A percentile compares a stretch with the other conserved stretches of the same genome.
Evolutionary conservation across 805 yeast species (phyloP).

Genomic region (Pichia heedii): DNA sequence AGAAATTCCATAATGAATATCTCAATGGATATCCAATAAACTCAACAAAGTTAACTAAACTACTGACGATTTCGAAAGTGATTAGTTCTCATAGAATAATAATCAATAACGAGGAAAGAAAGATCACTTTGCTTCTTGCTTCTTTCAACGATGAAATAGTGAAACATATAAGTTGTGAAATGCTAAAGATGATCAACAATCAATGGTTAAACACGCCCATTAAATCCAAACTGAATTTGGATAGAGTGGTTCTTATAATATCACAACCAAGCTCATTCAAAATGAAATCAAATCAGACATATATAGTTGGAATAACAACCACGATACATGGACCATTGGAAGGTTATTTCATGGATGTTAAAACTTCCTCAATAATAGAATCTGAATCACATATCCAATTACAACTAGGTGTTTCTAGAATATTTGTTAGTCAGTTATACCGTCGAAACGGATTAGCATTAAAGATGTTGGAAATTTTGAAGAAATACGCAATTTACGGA

Average conservation of each 20-base stretch:
- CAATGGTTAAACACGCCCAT: slow-evolving; percentile 3
- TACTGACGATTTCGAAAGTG: not conserved
- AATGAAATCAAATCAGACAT: not conserved
- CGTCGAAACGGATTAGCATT: slow-evolving; percentile 43
- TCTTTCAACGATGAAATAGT: not conserved
- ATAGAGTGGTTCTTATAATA: not conserved
- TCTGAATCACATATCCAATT: slow-evolving; percentile 6
- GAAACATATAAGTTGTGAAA: not conserved
- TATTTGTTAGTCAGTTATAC: slow-evolving; percentile 33
- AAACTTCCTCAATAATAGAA: not conserved
- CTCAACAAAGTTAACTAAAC: not conserved
- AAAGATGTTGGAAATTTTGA: slow-evolving; percentile 35
- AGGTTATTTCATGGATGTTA: slow-evolving; percentile 3
- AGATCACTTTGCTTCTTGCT: not conserved
- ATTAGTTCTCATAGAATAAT: not conserved
- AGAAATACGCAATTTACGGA: slow-evolving; percentile 40
- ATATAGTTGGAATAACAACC: slow-evolving; percentile 2
- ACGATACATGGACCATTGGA: not conserved
- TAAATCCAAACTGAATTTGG: not conserved
- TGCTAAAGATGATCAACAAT: not conserved
- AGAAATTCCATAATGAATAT: not conserved
- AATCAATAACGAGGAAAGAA: not conserved
- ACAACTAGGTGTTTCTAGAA: slow-evolving; percentile 37
- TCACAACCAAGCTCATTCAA: not conserved
- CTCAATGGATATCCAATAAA: not conserved